Conservation (phyloP, 176 grass and related monocot species). For the Ampelocalamus luodianensis region DNA sequence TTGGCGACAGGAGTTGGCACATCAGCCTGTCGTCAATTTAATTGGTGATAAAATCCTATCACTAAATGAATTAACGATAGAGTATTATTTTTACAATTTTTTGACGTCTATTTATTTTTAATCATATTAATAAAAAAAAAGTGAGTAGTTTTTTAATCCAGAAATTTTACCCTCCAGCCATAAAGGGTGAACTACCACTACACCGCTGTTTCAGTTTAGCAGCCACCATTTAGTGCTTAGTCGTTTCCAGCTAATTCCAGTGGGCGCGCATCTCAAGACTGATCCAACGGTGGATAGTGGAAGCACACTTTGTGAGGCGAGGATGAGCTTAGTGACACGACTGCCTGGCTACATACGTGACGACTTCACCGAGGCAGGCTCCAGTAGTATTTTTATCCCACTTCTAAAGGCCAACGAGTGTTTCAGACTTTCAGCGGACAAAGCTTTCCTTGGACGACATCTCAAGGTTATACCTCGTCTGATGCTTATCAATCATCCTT, state of each 20-base stretch:
- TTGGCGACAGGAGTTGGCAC: no score
- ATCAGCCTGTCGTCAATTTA: no score
- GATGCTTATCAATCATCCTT: neutral
- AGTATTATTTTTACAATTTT: no score
- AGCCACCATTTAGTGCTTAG: neutral
- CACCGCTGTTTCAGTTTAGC: neutral
- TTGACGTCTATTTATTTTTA: no score
- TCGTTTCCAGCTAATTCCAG: neutral
- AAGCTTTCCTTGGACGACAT: conserved; percentile 12
- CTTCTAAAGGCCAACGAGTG: neutral
- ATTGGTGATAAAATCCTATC: no score
- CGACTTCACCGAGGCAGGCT: conserved; percentile 29
- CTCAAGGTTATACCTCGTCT: conserved; percentile 4
- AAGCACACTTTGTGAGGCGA: neutral
- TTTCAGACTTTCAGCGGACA: neutral
- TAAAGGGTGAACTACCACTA: no score
- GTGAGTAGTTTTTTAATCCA: no score
- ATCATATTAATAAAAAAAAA: no score
- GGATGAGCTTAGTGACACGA: conserved; percentile 22
- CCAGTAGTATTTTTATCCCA: neutral
- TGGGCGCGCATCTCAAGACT: conserved; percentile 17
- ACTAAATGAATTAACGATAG: no score
- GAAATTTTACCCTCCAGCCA: neutral
- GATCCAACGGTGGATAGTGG: conserved; percentile 9
- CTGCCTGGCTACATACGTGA: neutral